Evolutionary conservation across 2,329 filamentous ascomycete species (phyloP).

Genomic region (Ceratocystis albifundus): DNA sequence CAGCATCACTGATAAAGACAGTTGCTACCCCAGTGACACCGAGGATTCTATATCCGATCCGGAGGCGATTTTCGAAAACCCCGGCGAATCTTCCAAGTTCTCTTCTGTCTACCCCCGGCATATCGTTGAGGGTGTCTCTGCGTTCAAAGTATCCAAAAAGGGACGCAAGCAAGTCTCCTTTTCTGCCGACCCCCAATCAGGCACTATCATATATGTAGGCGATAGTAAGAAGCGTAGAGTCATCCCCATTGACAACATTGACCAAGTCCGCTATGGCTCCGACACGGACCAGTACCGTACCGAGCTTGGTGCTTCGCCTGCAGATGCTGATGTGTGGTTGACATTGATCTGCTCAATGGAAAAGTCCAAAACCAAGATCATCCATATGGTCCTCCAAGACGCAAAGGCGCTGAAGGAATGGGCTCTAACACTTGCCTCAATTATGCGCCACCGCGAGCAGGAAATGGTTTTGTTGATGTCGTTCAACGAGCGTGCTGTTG

Average conservation of each 20-base stretch:
- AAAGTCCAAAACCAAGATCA: constrained; percentile 68
- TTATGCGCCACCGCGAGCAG: constrained; percentile 76
- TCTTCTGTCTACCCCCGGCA: constrained; percentile 64
- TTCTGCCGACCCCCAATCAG: constrained; percentile 68
- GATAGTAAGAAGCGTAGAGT: constrained; percentile 51
- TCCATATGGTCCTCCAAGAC: constrained; percentile 76
- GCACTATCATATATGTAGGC: constrained; percentile 60
- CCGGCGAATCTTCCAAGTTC: constrained; percentile 26
- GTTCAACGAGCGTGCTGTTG: constrained; percentile 71
- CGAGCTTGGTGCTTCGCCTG: constrained; percentile 60
- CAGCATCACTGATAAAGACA: constrained; percentile 41
- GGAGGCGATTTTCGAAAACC: constrained; percentile 30
- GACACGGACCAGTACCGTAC: constrained; percentile 84
- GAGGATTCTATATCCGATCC: constrained; percentile 41
- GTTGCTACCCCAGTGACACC: constrained; percentile 35
- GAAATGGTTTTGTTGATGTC: constrained; percentile 82
- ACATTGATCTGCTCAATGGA: constrained; percentile 68
- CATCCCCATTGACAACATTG: constrained; percentile 91
- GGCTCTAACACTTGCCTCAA: constrained; percentile 71
- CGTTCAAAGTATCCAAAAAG: constrained; percentile 80
- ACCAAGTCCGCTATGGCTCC: constrained; percentile 70
- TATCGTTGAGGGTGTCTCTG: constrained; percentile 63
- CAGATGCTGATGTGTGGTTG: constrained; percentile 65
- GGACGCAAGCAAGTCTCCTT: constrained; percentile 58
- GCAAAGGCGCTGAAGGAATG: constrained; percentile 62